Percentiles rank a stretch among this genome's conserved stretches.
Conservation (phyloP, 192 early-diverging fungal species). For the Podila minutissima region DNA sequence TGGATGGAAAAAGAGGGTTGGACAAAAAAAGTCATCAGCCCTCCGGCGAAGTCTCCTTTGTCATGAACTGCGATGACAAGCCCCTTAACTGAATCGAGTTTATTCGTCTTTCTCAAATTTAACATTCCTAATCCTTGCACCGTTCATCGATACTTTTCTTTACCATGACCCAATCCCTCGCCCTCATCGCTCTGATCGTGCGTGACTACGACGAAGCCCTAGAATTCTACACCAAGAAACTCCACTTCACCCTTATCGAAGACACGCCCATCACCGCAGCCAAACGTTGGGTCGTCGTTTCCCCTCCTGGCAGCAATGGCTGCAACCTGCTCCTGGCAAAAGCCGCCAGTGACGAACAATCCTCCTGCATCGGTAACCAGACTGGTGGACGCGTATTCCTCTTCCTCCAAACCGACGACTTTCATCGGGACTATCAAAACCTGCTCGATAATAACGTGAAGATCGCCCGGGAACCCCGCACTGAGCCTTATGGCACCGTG, state of each 20-base stretch:
- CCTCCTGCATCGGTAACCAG: constrained; percentile 14
- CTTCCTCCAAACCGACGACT: constrained; percentile 19
- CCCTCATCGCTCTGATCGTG: background rate
- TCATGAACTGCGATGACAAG: no score
- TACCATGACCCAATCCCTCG: no score
- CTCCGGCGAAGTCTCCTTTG: no score
- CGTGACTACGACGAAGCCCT: constrained; percentile 14
- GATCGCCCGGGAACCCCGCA: background rate
- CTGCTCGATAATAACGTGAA: constrained; percentile 6
- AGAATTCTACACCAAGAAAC: constrained; percentile 4
- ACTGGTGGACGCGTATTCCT: constrained; percentile 14
- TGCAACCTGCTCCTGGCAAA: constrained; percentile 11
- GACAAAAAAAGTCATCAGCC: no score
- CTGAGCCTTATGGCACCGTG: constrained; percentile 6
- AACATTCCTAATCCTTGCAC: no score
- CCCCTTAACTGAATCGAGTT: no score
- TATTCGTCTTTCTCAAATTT: no score
- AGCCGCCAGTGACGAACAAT: constrained; percentile 8
- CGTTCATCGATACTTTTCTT: no score
- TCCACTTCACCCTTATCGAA: constrained; percentile 7
- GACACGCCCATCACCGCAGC: constrained; percentile 7
- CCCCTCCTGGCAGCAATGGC: constrained; percentile 21
- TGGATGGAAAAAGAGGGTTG: no score
- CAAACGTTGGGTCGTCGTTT: constrained; percentile 24
- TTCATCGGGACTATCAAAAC: constrained; percentile 13